Evolutionary conservation across 352 stramenopile species (phyloP).

Genomic region (Phytopythium cucurbitacearum): DNA sequence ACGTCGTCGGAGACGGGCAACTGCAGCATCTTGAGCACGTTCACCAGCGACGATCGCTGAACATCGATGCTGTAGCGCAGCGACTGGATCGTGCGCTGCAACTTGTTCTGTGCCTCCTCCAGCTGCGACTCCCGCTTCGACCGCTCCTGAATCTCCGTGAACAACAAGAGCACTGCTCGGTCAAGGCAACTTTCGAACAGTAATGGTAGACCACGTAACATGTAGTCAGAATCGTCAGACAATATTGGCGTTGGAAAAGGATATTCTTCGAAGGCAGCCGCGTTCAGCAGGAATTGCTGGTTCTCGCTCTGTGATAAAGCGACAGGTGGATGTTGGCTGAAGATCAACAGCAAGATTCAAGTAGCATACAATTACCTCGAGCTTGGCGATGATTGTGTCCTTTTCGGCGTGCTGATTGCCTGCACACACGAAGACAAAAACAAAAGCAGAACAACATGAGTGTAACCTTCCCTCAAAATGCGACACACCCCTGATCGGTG

Average conservation of each 20-base stretch:
- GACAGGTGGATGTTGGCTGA: background rate
- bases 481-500: background rate
- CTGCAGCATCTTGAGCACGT: constrained; percentile 53
- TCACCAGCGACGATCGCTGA: constrained; percentile 50
- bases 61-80: constrained; percentile 45
- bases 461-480: background rate
- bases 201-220: background rate
- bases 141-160: constrained; percentile 78
- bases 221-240: constrained; percentile 4
- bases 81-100: constrained; percentile 60
- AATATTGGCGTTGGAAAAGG: constrained; percentile 29
- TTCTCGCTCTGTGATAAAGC: constrained; percentile 55
- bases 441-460: constrained; percentile 5
- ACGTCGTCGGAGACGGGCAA: constrained; percentile 28
- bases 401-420: constrained; percentile 29
- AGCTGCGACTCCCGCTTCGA: constrained; percentile 56
- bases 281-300: constrained; percentile 79
- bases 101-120: constrained; percentile 57
- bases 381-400: constrained; percentile 53
- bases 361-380: constrained; percentile 40
- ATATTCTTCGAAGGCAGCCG: constrained; percentile 86
- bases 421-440: constrained; percentile 8
- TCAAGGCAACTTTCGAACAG: constrained; percentile 43
- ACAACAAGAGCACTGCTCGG: constrained; percentile 26
- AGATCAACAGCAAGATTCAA: background rate